These are phyloP conservation scores for Beauveria rudraprayagi DNA, from an alignment of 2,329 filamentous ascomycete genomes.

Conservation along the genomic window DNA sequence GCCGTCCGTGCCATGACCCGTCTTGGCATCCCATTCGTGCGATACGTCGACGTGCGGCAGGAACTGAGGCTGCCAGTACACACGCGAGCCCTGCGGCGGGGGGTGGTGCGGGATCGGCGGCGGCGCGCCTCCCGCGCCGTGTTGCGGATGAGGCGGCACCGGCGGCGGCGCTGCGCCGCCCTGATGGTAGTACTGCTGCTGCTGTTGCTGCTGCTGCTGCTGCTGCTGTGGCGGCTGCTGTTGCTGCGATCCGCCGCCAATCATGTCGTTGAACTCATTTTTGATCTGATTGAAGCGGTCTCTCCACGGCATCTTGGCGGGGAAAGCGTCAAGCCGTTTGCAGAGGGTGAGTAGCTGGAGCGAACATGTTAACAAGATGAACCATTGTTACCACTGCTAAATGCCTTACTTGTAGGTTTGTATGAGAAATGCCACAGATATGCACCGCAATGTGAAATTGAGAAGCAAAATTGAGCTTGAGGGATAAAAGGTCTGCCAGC, in stretches of 20 bases:
- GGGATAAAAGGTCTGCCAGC: not conserved
- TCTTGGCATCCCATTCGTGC: constrained; percentile 45
- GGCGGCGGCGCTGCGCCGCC: constrained; percentile 8
- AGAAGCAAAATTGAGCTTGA: not conserved
- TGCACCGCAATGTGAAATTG: not conserved
- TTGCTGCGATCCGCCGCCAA: constrained; percentile 17
- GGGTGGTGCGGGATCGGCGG: constrained; percentile 13
- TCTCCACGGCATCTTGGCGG: constrained; percentile 26
- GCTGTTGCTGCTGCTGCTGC: constrained; percentile 16
- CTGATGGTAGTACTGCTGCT: constrained; percentile 14
- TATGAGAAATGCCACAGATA: not conserved
- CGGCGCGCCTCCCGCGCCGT: not conserved
- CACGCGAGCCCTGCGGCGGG: constrained; percentile 11
- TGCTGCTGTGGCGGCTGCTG: constrained; percentile 17
- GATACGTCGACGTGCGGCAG: constrained; percentile 36
- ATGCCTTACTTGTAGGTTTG: too few relatives aligned
- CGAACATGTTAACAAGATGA: too few relatives aligned
- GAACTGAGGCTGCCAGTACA: constrained; percentile 48
- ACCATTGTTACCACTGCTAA: too few relatives aligned
- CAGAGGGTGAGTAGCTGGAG: not conserved
- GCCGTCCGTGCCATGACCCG: constrained; percentile 47
- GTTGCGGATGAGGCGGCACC: constrained; percentile 11
- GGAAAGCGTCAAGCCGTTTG: not conserved
- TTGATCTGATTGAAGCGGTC: constrained; percentile 31
- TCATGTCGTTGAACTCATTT: constrained; percentile 28